Percentiles rank a stretch among this genome's conserved stretches.
phyloP scores from a whole-genome alignment of 2,329 filamentous ascomycete species.

The Lizonia empirigonia region DNA sequence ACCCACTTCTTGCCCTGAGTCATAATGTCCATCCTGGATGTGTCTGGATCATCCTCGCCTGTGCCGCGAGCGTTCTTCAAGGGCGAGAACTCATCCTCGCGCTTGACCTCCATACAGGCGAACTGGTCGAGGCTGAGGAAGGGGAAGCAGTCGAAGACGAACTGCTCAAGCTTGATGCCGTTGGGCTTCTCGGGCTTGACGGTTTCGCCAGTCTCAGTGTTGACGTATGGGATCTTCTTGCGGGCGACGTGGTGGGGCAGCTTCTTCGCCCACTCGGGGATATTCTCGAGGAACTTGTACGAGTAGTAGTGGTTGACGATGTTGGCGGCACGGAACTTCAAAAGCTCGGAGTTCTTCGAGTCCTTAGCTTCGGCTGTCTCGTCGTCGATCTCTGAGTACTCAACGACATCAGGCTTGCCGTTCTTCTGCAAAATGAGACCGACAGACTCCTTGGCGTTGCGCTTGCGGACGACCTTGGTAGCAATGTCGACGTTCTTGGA shows the following conservation, averaged over 20 bases:
- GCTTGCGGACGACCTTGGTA: conserved; percentile 99
- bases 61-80: conserved; percentile 86
- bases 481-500: conserved; percentile 90
- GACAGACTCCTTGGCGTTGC: conserved; percentile 92
- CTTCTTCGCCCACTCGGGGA: conserved; percentile 82
- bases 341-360: conserved; percentile 74
- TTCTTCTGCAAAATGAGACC: conserved; percentile 95
- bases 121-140: conserved; percentile 85
- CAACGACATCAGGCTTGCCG: conserved; percentile 93
- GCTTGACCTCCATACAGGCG: conserved; percentile 92
- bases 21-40: conserved; percentile 89
- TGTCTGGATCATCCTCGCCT: conserved; percentile 91
- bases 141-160: conserved; percentile 98
- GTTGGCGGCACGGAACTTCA: conserved; percentile 97
- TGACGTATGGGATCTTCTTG: conserved; percentile 95
- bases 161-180: conserved; percentile 98
- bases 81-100: conserved; percentile 97
- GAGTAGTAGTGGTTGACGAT: conserved; percentile 99
- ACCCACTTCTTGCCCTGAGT: conserved; percentile 87
- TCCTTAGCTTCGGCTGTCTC: conserved; percentile 90
- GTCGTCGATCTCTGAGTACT: conserved; percentile 95
- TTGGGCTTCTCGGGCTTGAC: conserved; percentile 95
- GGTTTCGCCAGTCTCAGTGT: conserved; percentile 75
- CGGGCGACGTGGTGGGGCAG: conserved; percentile 94
- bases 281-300: conserved; percentile 86